These are phyloP conservation scores for Eutrema japonicum DNA, from an alignment of 345 rosid genomes.

Conservation along the genomic window DNA sequence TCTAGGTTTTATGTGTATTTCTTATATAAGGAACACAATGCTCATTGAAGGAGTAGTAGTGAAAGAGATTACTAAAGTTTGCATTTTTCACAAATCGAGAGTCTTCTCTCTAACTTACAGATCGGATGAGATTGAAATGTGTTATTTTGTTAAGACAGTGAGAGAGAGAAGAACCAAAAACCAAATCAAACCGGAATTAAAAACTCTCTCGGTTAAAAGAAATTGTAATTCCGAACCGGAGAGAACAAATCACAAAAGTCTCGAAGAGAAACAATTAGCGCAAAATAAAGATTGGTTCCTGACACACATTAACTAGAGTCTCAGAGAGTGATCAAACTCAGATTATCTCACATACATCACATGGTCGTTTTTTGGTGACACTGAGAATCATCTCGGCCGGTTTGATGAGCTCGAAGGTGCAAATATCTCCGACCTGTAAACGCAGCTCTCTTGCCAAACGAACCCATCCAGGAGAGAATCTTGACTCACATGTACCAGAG, in stretches of 20 bases:
- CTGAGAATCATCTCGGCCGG: conserved; percentile 31
- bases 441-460: conserved; percentile 20
- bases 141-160: neutral
- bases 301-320: conserved; percentile 13
- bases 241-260: neutral
- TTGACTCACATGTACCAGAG: conserved; percentile 12
- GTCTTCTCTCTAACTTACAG: neutral
- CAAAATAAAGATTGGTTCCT: conserved; percentile 13
- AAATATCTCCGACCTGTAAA: conserved; percentile 37
- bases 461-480: conserved; percentile 38
- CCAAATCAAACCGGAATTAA: conserved; percentile 31
- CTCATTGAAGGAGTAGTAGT: too few species aligned
- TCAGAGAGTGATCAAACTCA: conserved; percentile 11
- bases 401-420: conserved; percentile 29
- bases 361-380: neutral
- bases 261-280: neutral
- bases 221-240: conserved; percentile 19
- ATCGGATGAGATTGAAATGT: conserved; percentile 26
- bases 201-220: conserved; percentile 1
- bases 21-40: too few species aligned
- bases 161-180: neutral
- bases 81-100: too few species aligned
- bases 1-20: too few species aligned
- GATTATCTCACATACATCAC: neutral
- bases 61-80: too few species aligned